Base-by-base conservation (phyloP, 148 eudicot genomes). In the Hydrangea macrophylla region DNA sequence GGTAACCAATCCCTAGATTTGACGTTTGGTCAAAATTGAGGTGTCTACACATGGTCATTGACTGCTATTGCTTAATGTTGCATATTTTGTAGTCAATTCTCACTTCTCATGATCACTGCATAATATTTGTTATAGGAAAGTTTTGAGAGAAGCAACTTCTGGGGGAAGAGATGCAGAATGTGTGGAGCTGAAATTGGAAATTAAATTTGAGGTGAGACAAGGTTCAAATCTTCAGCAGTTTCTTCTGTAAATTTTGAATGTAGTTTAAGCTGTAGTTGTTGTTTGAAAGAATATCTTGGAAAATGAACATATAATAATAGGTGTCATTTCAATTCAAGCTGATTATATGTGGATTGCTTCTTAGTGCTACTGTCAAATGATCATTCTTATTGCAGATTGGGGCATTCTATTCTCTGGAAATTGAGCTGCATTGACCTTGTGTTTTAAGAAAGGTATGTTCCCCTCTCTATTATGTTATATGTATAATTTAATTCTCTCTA, bases 161-260 rank as follows among this genome's bases (percentile, higher is more conserved):
- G 97, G 98, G 40, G 90, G 89, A 62, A 81, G 98, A 74, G 98
- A 94, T 55, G 89, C 98, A 7, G 97, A 90, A 70, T 88, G 98
- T 32, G 80, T 90, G 68, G 90, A 94, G 79, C 72, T 94, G 44
- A 86, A 72, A 83, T 75, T 94, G 60, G 98, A 94, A 83, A 90
- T 94, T 59, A 73, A 77, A 80, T 96, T 88, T 48, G 90, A 90
- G 96, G 98, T 92, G 70, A 74, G 68, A 69, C 27, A 30, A 59
- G 53, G n/a, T 60, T 53, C 54, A 56, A 12, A 17, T 15, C 54
- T n/a, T 27, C 10, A 10, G n/a, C n/a, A n/a, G n/a, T n/a, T n/a
- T n/a, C n/a, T n/a, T n/a, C n/a, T n/a, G 11, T 11, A 39, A n/a
- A n/a, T n/a, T n/a, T n/a, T n/a, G n/a, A n/a, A n/a, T n/a, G n/a